Evolutionary conservation across 495 filamentous ascomycete species (phyloP), one percentile per base, ranked within the genome.

Genomic region (Penicillium pancosmium): DNA sequence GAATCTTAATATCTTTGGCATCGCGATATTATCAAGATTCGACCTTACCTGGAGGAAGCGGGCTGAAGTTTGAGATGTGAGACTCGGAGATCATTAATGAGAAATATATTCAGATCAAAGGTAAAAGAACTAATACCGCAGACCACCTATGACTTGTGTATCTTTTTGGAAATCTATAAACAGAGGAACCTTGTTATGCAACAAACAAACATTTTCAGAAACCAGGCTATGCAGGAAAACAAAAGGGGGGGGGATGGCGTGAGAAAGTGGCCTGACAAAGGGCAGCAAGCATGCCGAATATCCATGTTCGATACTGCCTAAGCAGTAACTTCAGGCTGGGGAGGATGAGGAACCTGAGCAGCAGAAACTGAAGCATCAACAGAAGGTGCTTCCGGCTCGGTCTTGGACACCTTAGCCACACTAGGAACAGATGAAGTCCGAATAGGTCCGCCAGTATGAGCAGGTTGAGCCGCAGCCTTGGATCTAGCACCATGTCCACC

Each of bases 341-440:
- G 71, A 46, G 70, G 70, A n/a, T n/a, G n/a, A 43, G 52, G 31
- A 8, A 58, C n/a, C 38, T 70, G 56, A 15, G 65, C 10, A 54
- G 62, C 61, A 11, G 71, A 56, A 16, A 66, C 53, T 13, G 73
- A 54, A 21, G 56, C 19, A 48, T 68, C 71, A 1, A 68, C 51
- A 21, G 59, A 56, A 6, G 61, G 12, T 36, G 50, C 50, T 21
- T 57, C 62, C 18, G 59, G 34, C 6, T 67, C 66, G 25, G 66
- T 34, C 49, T 70, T 66, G 9, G 63, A 36, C 46, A 59, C 56
- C 23, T 61, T 62, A 16, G 64, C 55, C 3, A 74, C 71, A 15
- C 60, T 62, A 1, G 76, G 71, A 41, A 70, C 67, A 50, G 71
- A 68, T 49, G 67, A 71, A 36, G 76, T 78, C 41, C 77, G 76